Conservation (phyloP, 768 basidiomycete species). For the Termitomyces sp. region DNA sequence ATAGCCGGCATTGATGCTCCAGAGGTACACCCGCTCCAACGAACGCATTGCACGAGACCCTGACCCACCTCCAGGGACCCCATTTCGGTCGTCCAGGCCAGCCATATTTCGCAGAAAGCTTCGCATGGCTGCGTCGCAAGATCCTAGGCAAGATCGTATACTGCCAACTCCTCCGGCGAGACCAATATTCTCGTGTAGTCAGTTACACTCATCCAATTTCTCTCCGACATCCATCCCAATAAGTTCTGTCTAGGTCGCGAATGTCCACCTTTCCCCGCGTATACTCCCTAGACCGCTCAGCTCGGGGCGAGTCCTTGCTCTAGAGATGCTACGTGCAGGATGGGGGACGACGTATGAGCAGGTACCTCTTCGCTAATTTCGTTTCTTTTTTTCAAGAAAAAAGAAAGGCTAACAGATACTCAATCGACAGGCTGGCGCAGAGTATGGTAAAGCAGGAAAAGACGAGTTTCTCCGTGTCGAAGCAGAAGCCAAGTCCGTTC, state of each 20-base stretch:
- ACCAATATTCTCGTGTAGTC: conserved; percentile 84
- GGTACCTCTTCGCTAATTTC: conserved; percentile 20
- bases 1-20: conserved; percentile 93
- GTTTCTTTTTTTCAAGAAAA: too few species aligned
- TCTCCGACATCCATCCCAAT: too few species aligned
- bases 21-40: conserved; percentile 47
- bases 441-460: conserved; percentile 67
- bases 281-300: conserved; percentile 46
- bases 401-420: too few species aligned
- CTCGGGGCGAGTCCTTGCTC: conserved; percentile 44
- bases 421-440: conserved; percentile 50
- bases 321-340: conserved; percentile 78
- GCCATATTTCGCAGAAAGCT: conserved; percentile 65
- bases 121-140: conserved; percentile 60
- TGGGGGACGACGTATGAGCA: conserved; percentile 74
- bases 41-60: neutral
- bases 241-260: conserved; percentile 55
- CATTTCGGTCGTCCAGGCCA: conserved; percentile 85
- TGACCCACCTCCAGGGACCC: conserved; percentile 41
- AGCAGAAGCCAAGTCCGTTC: conserved; percentile 57
- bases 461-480: conserved; percentile 60
- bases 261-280: conserved; percentile 49
- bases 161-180: conserved; percentile 67
- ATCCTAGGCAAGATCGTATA: conserved; percentile 57
- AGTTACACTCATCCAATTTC: too few species aligned